Percentiles rank a stretch among this genome's conserved stretches.
Evolutionary conservation across 108 stramenopile species (phyloP).

Genomic region (Pseudonitzschia multistriata): DNA sequence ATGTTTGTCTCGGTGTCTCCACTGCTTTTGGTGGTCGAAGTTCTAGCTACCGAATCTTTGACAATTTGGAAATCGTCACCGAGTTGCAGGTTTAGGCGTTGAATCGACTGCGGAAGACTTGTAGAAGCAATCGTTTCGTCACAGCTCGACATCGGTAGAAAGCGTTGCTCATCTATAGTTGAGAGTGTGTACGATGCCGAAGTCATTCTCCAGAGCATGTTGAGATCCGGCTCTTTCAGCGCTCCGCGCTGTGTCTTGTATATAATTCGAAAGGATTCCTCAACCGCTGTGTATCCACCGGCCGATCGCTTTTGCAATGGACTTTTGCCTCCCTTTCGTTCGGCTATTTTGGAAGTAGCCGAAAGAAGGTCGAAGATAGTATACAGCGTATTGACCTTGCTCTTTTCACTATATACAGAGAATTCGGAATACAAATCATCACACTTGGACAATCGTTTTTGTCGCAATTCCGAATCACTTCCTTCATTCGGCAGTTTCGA

Average conservation of each 20-base stretch:
- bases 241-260: conserved; percentile 14
- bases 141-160: too few species aligned
- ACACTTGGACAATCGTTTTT: conserved; percentile 20
- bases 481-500: conserved; percentile 2
- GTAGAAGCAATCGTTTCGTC: too few species aligned
- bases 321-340: background rate
- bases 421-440: conserved; percentile 29
- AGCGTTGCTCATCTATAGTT: conserved; percentile 11
- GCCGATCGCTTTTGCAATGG: background rate
- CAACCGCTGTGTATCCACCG: background rate
- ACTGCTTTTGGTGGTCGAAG: background rate
- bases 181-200: conserved; percentile 17
- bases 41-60: background rate
- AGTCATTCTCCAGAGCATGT: conserved; percentile 29
- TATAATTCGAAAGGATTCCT: conserved; percentile 21
- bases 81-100: too few species aligned
- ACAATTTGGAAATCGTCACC: background rate
- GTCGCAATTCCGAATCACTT: background rate
- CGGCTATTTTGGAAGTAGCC: background rate
- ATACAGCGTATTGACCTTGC: conserved; percentile 18
- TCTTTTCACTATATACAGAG: conserved; percentile 24
- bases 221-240: conserved; percentile 5
- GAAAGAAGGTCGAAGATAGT: conserved; percentile 15
- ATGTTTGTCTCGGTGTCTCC: background rate
- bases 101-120: too few species aligned